phyloP scores from a whole-genome alignment of 2,329 filamentous ascomycete species.

The Didymosphaeria variabile region DNA sequence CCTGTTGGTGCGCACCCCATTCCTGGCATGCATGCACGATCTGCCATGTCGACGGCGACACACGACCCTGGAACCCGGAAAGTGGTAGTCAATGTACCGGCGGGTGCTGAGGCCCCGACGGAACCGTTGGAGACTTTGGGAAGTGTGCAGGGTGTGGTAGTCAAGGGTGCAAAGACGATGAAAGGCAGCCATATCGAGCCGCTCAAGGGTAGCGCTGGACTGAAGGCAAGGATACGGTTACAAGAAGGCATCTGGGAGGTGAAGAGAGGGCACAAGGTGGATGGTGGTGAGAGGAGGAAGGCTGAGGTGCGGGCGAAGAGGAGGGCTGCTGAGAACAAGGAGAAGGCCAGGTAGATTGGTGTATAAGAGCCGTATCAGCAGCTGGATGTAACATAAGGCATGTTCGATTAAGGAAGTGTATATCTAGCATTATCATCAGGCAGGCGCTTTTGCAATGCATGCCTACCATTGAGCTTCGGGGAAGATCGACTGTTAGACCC shows the following conservation, averaged over 20 bases:
- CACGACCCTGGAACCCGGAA: slow-evolving; percentile 64
- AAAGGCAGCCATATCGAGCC: slow-evolving; percentile 77
- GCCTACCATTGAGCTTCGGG: neutral
- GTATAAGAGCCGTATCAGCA: neutral
- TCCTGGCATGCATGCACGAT: slow-evolving; percentile 36
- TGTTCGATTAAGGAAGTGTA: slow-evolving; percentile 13
- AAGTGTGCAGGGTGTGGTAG: slow-evolving; percentile 70
- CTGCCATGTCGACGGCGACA: slow-evolving; percentile 58
- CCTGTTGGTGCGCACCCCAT: slow-evolving; percentile 48
- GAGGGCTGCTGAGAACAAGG: slow-evolving; percentile 79
- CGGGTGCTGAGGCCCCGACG: slow-evolving; percentile 44
- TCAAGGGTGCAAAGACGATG: slow-evolving; percentile 74
- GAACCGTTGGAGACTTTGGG: slow-evolving; percentile 60
- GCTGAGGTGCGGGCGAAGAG: slow-evolving; percentile 89
- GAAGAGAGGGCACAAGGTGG: slow-evolving; percentile 86
- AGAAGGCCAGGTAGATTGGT: slow-evolving; percentile 57
- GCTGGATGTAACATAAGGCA: slow-evolving; percentile 10
- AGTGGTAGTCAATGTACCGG: slow-evolving; percentile 68
- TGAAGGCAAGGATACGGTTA: slow-evolving; percentile 72
- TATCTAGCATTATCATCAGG: neutral
- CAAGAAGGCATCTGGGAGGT: slow-evolving; percentile 95
- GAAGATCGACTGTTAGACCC: neutral
- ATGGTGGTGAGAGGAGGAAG: slow-evolving; percentile 91
- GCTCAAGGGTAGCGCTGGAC: slow-evolving; percentile 67
- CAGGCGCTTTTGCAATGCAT: neutral